phyloP scores from a whole-genome alignment of 139 green algal genomes.

The Chlamydomonas applanata region DNA sequence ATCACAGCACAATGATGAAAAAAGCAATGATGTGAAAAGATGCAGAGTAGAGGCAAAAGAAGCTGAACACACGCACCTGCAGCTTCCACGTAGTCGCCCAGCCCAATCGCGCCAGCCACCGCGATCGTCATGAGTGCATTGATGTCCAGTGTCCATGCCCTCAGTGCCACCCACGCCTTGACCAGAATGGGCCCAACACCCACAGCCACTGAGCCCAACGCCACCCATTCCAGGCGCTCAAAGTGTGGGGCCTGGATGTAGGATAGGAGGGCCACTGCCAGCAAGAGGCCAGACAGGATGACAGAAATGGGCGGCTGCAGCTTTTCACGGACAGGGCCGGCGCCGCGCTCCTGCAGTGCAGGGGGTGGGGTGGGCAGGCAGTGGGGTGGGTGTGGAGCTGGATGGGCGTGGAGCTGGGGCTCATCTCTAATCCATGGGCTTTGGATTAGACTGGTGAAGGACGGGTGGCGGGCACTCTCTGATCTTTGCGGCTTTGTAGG shows the following conservation, averaged over 20 bases:
- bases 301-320: slow-evolving; percentile 3
- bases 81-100: slow-evolving; percentile 60
- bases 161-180: slow-evolving; percentile 37
- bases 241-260: slow-evolving; percentile 32
- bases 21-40: no score
- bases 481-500: no score
- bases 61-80: slow-evolving; percentile 15
- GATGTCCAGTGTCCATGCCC: slow-evolving; percentile 49
- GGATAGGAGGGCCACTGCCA: slow-evolving; percentile 53
- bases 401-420: no score
- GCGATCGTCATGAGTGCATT: slow-evolving; percentile 60
- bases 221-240: slow-evolving; percentile 54
- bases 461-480: no score
- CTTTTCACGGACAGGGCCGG: no score
- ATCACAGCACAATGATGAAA: no score
- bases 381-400: no score
- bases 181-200: slow-evolving; percentile 39
- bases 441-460: no score
- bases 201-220: slow-evolving; percentile 49
- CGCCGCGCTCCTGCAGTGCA: no score
- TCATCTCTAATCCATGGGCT: no score
- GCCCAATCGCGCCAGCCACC: slow-evolving; percentile 25
- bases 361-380: no score
- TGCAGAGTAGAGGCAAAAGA: background rate
- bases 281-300: slow-evolving; percentile 37